Evolutionary conservation across 768 basidiomycete species (phyloP).

Genomic region (Boletus insuetus): DNA sequence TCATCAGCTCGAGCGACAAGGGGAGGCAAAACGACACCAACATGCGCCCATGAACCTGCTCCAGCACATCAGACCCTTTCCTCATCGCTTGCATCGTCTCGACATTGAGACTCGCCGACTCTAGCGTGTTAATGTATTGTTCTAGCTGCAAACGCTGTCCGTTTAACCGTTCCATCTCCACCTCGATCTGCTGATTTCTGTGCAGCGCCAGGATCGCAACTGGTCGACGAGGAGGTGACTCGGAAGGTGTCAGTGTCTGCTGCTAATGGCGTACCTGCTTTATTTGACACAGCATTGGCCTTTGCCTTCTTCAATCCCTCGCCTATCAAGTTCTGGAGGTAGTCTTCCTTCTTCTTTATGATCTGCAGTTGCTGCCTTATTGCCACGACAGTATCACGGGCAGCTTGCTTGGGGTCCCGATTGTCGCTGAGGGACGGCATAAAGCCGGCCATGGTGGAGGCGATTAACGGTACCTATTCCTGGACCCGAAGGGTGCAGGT

Average conservation of each 20-base stretch:
- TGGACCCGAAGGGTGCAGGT: too few species aligned
- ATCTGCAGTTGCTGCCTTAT: conserved; percentile 92
- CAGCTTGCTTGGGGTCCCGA: conserved; percentile 77
- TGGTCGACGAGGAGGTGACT: conserved; percentile 32
- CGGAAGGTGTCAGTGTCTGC: not conserved
- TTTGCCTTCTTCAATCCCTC: conserved; percentile 90
- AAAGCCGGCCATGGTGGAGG: too few species aligned
- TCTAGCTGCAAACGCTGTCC: conserved; percentile 90
- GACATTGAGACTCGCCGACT: conserved; percentile 95
- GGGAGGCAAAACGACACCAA: conserved; percentile 41
- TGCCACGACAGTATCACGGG: conserved; percentile 89
- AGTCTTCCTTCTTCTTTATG: conserved; percentile 99
- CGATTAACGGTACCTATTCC: too few species aligned
- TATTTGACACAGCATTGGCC: conserved; percentile 91
- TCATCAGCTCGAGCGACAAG: conserved; percentile 2
- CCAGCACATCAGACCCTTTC: conserved; percentile 87
- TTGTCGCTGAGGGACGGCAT: conserved; percentile 89
- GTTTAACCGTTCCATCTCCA: conserved; percentile 80
- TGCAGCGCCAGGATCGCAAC: conserved; percentile 87
- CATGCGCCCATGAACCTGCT: conserved; percentile 87
- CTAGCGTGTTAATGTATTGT: conserved; percentile 94
- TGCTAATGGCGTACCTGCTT: conserved; percentile 61
- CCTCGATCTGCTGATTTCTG: conserved; percentile 88
- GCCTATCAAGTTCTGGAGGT: conserved; percentile 93
- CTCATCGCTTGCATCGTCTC: conserved; percentile 98